These are phyloP conservation scores for Senecio squalidus DNA, from an alignment of 140 eudicot genomes.

Conservation along the genomic window DNA sequence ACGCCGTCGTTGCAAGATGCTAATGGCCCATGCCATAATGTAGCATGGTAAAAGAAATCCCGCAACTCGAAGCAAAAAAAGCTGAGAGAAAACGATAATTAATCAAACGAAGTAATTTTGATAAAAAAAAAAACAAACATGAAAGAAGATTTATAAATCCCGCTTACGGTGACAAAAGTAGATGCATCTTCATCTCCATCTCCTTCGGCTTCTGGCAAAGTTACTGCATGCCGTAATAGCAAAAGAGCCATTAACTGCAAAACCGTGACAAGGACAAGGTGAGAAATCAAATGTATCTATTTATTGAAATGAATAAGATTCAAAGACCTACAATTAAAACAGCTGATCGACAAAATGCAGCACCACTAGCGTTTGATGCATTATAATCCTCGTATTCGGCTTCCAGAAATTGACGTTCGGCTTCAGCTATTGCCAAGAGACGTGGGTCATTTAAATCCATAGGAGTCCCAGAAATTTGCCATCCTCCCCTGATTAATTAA, in stretches of 20 bases:
- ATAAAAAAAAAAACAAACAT: background rate
- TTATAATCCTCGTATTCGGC: constrained; percentile 80
- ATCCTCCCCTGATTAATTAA: constrained; percentile 63
- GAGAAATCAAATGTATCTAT: background rate
- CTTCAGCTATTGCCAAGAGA: constrained; percentile 81
- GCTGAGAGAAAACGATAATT: constrained; percentile 34
- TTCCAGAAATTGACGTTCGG: constrained; percentile 82
- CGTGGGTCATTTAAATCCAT: constrained; percentile 88
- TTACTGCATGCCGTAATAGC: constrained; percentile 73
- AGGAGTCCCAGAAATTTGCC: constrained; percentile 91
- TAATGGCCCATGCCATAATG: constrained; percentile 90
- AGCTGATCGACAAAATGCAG: constrained; percentile 92
- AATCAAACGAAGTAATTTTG: background rate
- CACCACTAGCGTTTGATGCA: constrained; percentile 77
- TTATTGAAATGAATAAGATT: background rate
- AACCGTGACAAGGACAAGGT: background rate
- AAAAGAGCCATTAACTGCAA: constrained; percentile 89
- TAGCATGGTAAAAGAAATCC: constrained; percentile 95
- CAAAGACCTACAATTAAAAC: constrained; percentile 68
- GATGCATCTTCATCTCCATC: constrained; percentile 72
- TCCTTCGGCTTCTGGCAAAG: constrained; percentile 65
- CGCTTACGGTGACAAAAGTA: constrained; percentile 75
- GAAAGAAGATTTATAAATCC: background rate
- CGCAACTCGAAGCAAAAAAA: constrained; percentile 81
- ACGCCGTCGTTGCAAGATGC: constrained; percentile 88